Base-by-base conservation (phyloP, 768 basidiomycete species). In the Mycena galopus region DNA sequence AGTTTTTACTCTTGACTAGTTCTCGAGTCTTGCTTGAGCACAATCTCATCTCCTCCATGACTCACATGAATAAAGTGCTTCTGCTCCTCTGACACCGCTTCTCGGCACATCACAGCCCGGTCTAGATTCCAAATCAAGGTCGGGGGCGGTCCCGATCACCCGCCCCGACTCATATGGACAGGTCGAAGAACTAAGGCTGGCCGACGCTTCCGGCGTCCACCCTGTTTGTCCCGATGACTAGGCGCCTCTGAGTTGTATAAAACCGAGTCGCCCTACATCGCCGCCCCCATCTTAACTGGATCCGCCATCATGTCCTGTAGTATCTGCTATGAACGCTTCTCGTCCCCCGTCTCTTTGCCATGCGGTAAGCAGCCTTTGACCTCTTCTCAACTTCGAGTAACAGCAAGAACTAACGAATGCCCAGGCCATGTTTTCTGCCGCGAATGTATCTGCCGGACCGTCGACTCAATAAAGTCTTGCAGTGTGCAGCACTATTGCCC, bases 361-460 rank as follows among this genome's bases (percentile, higher is more conserved):
- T 73, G 71, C 58, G 71, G 71, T 72, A 29, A 12, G 66, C 56
- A n/a, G 21, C 56, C 17, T 11, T 1, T 19, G 17, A 30, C 6
- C 19, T 12, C 11, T 14, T 10, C n/a, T 16, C n/a, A 17, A 3
- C 6, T 55, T 17, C 29, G 19, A 6, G 12, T n/a, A 27, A 10
- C 17, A 17, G 19, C 7, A 6, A 23, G 27, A 32, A 19, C 3
- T 12, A 16, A 14, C 3, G 11, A 32, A 25, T 14, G 27, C 19
- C 17, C 33, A 72, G 71, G 71, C 14, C 71, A 73, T 35, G 51
- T 73, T 47, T 73, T 73, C 44, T 73, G 71, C 55, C 61, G 60
- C 23, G 66, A 67, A 12, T 73, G 71, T 16, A 23, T 73, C 14
- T 65, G 60, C 21, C 51, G 35, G n/a, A 73, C 71, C 4, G 44